Conservation (phyloP, 805 yeast genomes). For the Dipodascopsis uninucleata region DNA sequence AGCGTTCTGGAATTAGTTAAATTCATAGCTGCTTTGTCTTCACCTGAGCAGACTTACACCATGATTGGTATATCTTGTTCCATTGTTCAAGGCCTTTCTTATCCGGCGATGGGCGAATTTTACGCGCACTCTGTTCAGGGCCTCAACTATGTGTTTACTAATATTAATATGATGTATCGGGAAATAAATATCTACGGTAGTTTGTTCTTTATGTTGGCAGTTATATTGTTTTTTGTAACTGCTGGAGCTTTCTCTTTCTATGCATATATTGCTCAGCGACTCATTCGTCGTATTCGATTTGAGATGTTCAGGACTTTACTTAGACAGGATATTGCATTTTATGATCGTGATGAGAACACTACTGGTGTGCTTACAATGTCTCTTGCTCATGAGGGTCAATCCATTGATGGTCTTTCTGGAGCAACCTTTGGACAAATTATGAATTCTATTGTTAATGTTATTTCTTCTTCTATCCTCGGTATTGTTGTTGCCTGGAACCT, state of each 20-base stretch:
- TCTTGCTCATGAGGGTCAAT: constrained; percentile 33
- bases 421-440: constrained; percentile 35
- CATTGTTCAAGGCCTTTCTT: constrained; percentile 26
- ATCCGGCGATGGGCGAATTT: constrained; percentile 26
- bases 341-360: constrained; percentile 32
- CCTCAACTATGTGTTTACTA: constrained; percentile 35
- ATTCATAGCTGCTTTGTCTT: constrained; percentile 17
- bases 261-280: constrained; percentile 25
- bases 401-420: constrained; percentile 35
- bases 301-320: constrained; percentile 29
- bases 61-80: constrained; percentile 18
- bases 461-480: constrained; percentile 42
- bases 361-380: constrained; percentile 32
- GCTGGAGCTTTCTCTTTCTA: constrained; percentile 42
- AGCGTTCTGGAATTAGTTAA: constrained; percentile 13
- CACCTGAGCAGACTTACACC: constrained; percentile 16
- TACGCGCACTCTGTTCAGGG: constrained; percentile 26
- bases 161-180: constrained; percentile 36
- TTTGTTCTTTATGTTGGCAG: constrained; percentile 39
- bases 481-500: constrained; percentile 41
- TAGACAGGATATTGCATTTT: constrained; percentile 33
- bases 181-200: constrained; percentile 40
- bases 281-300: constrained; percentile 31
- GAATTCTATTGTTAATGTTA: constrained; percentile 37
- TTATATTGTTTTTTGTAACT: constrained; percentile 39